These are phyloP conservation scores for Lumnitzera racemosa DNA, from an alignment of 345 rosid genomes.

Conservation along the genomic window DNA sequence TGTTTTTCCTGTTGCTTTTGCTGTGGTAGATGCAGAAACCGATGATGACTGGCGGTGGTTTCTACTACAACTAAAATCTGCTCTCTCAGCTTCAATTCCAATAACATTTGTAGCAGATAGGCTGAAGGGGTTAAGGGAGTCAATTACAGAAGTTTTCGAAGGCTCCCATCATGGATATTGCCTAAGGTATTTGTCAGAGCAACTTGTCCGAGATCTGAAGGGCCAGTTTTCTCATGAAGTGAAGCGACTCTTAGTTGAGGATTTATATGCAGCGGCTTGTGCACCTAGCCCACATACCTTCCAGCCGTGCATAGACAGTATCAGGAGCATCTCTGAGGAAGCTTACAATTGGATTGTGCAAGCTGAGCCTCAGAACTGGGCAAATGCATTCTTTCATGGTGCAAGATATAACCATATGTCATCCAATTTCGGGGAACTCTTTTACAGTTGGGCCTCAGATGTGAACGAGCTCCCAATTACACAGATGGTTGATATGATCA, in stretches of 20 bases:
- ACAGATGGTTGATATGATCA: constrained; percentile 81
- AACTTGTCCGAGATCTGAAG: constrained; percentile 70
- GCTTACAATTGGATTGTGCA: constrained; percentile 81
- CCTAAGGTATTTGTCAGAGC: constrained; percentile 59
- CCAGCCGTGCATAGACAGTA: constrained; percentile 54
- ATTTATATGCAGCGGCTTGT: constrained; percentile 65
- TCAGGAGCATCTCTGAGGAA: constrained; percentile 66
- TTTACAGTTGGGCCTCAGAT: constrained; percentile 76
- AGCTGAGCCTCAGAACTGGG: constrained; percentile 87
- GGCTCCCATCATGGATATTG: constrained; percentile 71
- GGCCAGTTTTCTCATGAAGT: constrained; percentile 89
- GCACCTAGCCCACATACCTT: constrained; percentile 59
- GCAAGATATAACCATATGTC: constrained; percentile 79
- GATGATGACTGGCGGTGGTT: constrained; percentile 94
- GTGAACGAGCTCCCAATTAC: constrained; percentile 86
- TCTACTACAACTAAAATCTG: constrained; percentile 65
- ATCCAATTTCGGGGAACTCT: constrained; percentile 74
- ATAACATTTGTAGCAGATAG: constrained; percentile 81
- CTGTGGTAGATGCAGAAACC: constrained; percentile 74
- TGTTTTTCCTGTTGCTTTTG: constrained; percentile 80
- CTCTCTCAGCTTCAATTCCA: constrained; percentile 46
- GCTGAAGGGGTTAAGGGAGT: constrained; percentile 67
- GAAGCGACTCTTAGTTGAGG: constrained; percentile 70
- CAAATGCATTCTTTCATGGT: constrained; percentile 76
- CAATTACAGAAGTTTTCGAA: constrained; percentile 51